Conservation (phyloP, 768 basidiomycete species). For the Mycena epipterygia region DNA sequence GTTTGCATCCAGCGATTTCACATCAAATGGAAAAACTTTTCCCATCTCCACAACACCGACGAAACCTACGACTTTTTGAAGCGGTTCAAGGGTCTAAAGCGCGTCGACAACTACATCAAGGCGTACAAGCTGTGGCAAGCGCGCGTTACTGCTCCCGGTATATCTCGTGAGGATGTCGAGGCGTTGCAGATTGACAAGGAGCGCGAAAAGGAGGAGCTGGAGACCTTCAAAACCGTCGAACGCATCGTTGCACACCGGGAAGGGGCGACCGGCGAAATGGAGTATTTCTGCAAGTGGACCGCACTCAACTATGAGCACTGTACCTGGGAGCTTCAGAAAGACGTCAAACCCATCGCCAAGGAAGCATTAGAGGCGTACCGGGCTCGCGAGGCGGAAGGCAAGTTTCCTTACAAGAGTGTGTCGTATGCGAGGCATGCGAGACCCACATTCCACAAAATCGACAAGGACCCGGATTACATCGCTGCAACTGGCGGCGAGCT, state of each 20-base stretch:
- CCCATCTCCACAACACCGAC: slow-evolving; percentile 99
- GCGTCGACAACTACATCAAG: slow-evolving; percentile 99
- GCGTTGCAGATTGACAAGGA: slow-evolving; percentile 91
- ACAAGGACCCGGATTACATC: slow-evolving; percentile 91
- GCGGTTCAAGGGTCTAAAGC: slow-evolving; percentile 94
- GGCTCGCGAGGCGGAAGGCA: slow-evolving; percentile 79
- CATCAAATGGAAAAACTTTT: slow-evolving; percentile 99
- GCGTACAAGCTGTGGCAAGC: slow-evolving; percentile 82
- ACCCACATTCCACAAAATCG: slow-evolving; percentile 86
- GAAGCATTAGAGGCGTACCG: slow-evolving; percentile 86
- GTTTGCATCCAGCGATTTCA: slow-evolving; percentile 85
- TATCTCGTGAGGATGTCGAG: slow-evolving; percentile 91
- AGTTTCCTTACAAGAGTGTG: slow-evolving; percentile 88
- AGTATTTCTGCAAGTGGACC: slow-evolving; percentile 99
- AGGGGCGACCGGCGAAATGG: slow-evolving; percentile 66
- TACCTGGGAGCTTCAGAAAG: slow-evolving; percentile 93
- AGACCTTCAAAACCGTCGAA: slow-evolving; percentile 92
- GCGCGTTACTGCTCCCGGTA: slow-evolving; percentile 71
- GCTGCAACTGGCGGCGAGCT: slow-evolving; percentile 81
- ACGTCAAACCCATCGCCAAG: slow-evolving; percentile 83
- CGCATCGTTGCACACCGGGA: slow-evolving; percentile 88
- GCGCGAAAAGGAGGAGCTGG: slow-evolving; percentile 91
- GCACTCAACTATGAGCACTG: slow-evolving; percentile 93
- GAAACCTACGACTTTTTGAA: slow-evolving; percentile 97
- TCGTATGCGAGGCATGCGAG: slow-evolving; percentile 75